A percentile compares a stretch with the other conserved stretches of the same genome.
Evolutionary conservation across 2,329 filamentous ascomycete genomes (phyloP).

Genomic region (Alternaria ventricosa): DNA sequence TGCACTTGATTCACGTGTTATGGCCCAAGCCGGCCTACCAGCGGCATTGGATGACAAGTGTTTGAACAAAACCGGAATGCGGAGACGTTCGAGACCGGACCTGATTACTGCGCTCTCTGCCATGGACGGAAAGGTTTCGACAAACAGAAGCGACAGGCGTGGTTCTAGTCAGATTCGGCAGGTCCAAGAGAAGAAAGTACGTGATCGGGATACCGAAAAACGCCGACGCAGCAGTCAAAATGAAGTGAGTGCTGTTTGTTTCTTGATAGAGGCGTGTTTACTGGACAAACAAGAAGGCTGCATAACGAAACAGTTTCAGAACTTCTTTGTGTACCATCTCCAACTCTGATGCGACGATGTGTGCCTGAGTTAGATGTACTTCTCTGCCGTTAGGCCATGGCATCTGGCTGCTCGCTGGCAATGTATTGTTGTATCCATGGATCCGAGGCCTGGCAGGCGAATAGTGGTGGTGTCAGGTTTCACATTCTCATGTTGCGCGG

Average conservation of each 20-base stretch:
- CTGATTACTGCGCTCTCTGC: slow-evolving; percentile 29
- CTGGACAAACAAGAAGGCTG: slow-evolving; percentile 21
- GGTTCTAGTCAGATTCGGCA: slow-evolving; percentile 19
- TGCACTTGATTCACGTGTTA: slow-evolving; percentile 23
- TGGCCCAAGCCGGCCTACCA: slow-evolving; percentile 25
- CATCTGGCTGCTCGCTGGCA: neutral
- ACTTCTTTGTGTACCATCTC: slow-evolving; percentile 13
- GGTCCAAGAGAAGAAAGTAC: slow-evolving; percentile 27
- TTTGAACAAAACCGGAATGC: slow-evolving; percentile 27
- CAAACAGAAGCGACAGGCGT: slow-evolving; percentile 23
- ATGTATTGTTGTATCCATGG: neutral
- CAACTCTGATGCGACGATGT: slow-evolving; percentile 19
- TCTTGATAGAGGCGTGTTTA: slow-evolving; percentile 23
- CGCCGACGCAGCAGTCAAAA: slow-evolving; percentile 22
- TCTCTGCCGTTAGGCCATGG: neutral
- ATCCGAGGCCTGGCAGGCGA: neutral
- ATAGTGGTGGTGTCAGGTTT: slow-evolving; percentile 2
- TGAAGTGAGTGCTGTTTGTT: slow-evolving; percentile 41
- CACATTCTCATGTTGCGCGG: neutral
- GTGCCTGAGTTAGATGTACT: slow-evolving; percentile 27
- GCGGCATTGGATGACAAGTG: slow-evolving; percentile 33
- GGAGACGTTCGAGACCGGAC: slow-evolving; percentile 27
- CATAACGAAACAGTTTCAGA: slow-evolving; percentile 40
- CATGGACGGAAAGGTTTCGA: slow-evolving; percentile 30
- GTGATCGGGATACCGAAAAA: slow-evolving; percentile 16